Evolutionary conservation across 306 rosid genomes (phyloP).

Genomic region (Boehmeria nivea): DNA sequence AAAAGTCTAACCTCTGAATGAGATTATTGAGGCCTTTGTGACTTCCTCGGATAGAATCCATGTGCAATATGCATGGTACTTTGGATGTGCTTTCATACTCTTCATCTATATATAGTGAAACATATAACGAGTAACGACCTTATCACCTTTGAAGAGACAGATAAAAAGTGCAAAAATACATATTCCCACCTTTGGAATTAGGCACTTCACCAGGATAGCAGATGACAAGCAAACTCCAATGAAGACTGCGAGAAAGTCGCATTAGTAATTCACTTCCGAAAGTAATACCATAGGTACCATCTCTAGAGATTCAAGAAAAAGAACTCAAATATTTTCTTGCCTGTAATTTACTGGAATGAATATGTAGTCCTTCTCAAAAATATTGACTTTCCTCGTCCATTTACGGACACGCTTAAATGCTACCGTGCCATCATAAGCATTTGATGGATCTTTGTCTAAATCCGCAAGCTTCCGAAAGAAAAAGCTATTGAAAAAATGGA

Average conservation of each 20-base stretch:
- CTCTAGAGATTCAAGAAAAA: conserved; percentile 10
- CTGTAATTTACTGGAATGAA: conserved; percentile 66
- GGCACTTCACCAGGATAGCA: conserved; percentile 64
- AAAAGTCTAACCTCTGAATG: conserved; percentile 52
- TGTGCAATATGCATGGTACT: conserved; percentile 73
- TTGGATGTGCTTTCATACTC: conserved; percentile 33
- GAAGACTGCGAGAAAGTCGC: conserved; percentile 45
- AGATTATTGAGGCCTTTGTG: conserved; percentile 58
- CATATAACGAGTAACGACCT: not conserved
- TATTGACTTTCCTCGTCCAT: conserved; percentile 66
- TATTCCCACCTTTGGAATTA: conserved; percentile 37
- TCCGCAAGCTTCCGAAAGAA: conserved; percentile 82
- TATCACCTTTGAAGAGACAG: conserved; percentile 4
- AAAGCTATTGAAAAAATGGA: conserved; percentile 70
- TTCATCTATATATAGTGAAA: conserved; percentile 35
- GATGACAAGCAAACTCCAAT: conserved; percentile 73
- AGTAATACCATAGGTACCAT: conserved; percentile 9
- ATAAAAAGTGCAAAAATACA: conserved; percentile 14
- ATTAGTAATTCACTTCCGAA: conserved; percentile 16
- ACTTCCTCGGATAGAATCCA: conserved; percentile 70
- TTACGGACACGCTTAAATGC: conserved; percentile 60
- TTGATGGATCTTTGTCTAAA: conserved; percentile 56
- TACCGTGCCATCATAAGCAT: conserved; percentile 51
- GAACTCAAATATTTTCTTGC: conserved; percentile 26
- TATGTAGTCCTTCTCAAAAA: conserved; percentile 60